Percentiles rank a stretch among this genome's conserved stretches.
These are phyloP conservation scores for Amesomyces nigricolor DNA, from an alignment of 2,329 filamentous ascomycete genomes.

Conservation along the genomic window DNA sequence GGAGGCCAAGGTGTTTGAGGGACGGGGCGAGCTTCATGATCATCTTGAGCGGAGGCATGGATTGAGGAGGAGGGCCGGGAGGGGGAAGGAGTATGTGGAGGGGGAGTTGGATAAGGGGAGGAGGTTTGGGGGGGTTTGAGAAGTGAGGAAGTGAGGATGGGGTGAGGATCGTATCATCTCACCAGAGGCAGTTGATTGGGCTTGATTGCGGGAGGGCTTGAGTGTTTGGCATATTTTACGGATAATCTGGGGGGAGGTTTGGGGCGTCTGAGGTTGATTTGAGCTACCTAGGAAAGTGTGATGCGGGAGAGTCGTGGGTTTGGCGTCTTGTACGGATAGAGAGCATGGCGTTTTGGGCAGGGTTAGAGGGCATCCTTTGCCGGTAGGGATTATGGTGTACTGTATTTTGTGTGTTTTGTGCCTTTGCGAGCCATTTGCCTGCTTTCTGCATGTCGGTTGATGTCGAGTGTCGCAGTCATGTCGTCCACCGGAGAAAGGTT, in stretches of 20 bases:
- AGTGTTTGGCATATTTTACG: too few relatives aligned
- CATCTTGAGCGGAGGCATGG: conserved; percentile 23
- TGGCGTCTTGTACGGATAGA: background rate
- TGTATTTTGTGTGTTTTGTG: too few relatives aligned
- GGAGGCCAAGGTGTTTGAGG: conserved; percentile 14
- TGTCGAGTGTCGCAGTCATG: too few relatives aligned
- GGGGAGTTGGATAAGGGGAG: conserved; percentile 24
- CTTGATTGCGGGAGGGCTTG: too few relatives aligned
- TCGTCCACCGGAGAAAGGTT: too few relatives aligned
- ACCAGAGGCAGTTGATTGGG: too few relatives aligned
- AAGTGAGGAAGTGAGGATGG: background rate
- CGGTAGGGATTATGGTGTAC: background rate
- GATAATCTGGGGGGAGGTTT: too few relatives aligned
- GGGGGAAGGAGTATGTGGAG: conserved; percentile 18
- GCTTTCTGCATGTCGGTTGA: too few relatives aligned
- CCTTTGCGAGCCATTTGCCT: too few relatives aligned
- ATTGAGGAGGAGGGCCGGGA: conserved; percentile 16
- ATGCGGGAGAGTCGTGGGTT: background rate
- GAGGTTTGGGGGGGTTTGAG: conserved; percentile 22
- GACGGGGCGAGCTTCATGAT: conserved; percentile 24
- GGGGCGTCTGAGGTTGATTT: background rate
- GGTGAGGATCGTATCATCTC: too few relatives aligned
- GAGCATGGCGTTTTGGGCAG: conserved; percentile 11
- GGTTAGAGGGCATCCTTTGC: conserved; percentile 2
- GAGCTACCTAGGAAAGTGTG: too few relatives aligned